Evolutionary conservation across 495 filamentous ascomycete species (phyloP), one percentile per base, ranked within the genome.

Genomic region (Penicillium silybi): DNA sequence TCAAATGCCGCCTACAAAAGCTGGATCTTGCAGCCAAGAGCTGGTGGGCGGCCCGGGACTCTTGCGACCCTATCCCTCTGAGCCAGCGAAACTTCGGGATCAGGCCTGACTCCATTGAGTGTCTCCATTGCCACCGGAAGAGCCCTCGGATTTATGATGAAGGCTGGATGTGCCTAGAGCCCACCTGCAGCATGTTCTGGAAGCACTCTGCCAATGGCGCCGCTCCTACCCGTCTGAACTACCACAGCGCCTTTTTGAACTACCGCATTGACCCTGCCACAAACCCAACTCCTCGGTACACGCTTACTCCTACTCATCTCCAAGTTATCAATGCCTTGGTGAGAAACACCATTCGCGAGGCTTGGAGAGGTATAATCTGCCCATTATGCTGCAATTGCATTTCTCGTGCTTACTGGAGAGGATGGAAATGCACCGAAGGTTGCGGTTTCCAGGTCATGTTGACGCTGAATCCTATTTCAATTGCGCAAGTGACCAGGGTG

Each of bases 101-200:
- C 6, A 50, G 55, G 13, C 46, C 62, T 8, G 10, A 78, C 59
- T 52, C 1, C 0, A 1, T 15, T 0, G 41, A 47, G 3, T 87
- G 84, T 52, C 3, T 10, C 4, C 16, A 1, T 6, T 87, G 85
- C 52, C 38, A 34, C 0, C 27, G 52, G 2, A 27, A 50, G 0
- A 80, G 69, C 25, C 57, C 59, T 5, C 70, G 71, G 16, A 52
- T 86, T 0, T 86, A 82, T 46, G 53, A 71, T 15, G 50, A 73
- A 52, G 86, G 85, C 0, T 95, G 87, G 87, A 80, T 84, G 50
- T 96, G 90, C 54, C 64, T 93, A 6, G 70, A 85, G 2, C 58
- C 71, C 0, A 26, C 34, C 0, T 96, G 90, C 56, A 1, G 11
- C 0, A 10, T 42, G 0, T 91, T 87, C 70, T 92, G 85, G 74